A percentile compares a stretch with the other conserved stretches of the same genome.
Evolutionary conservation across 2,329 filamentous ascomycete species (phyloP).

Genomic region (Malbranchea zuffiana): DNA sequence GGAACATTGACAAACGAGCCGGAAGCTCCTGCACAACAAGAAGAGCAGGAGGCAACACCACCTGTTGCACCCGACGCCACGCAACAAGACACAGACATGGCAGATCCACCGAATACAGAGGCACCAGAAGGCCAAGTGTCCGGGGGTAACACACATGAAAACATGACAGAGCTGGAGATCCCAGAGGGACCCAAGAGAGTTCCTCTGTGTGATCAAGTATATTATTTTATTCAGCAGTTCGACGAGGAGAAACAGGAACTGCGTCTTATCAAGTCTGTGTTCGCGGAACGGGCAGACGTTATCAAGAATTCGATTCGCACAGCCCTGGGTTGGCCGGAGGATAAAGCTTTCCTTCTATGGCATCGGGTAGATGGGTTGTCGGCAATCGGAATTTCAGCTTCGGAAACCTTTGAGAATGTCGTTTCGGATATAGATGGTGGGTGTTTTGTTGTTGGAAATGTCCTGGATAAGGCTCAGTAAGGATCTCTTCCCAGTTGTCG

Average conservation of each 20-base stretch:
- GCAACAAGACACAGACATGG: too few relatives aligned
- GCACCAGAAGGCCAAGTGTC: too few relatives aligned
- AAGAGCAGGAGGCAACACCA: too few relatives aligned
- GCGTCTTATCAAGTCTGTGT: slow-evolving; percentile 32
- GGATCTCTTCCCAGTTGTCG: slow-evolving; percentile 13
- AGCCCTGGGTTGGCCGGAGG: slow-evolving; percentile 28
- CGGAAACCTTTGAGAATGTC: slow-evolving; percentile 26
- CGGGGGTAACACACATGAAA: too few relatives aligned
- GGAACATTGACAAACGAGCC: too few relatives aligned
- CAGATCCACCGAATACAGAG: too few relatives aligned
- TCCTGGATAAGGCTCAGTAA: slow-evolving; percentile 29
- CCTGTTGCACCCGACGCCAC: too few relatives aligned
- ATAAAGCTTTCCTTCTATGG: slow-evolving; percentile 36
- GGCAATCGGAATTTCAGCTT: slow-evolving; percentile 26
- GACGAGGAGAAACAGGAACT: slow-evolving; percentile 40
- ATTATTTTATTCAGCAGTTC: slow-evolving; percentile 43
- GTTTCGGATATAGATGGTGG: slow-evolving; percentile 26
- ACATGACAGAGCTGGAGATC: too few relatives aligned
- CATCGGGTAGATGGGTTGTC: slow-evolving; percentile 31
- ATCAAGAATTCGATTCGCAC: slow-evolving; percentile 33
- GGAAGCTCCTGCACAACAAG: too few relatives aligned
- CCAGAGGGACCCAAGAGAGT: too few relatives aligned
- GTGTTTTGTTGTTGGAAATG: slow-evolving; percentile 35
- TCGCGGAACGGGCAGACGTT: slow-evolving; percentile 30
- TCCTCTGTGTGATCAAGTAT: slow-evolving; percentile 23